phyloP scores from a whole-genome alignment of 2,329 filamentous ascomycete species.

The Paecilomyces sp. region DNA sequence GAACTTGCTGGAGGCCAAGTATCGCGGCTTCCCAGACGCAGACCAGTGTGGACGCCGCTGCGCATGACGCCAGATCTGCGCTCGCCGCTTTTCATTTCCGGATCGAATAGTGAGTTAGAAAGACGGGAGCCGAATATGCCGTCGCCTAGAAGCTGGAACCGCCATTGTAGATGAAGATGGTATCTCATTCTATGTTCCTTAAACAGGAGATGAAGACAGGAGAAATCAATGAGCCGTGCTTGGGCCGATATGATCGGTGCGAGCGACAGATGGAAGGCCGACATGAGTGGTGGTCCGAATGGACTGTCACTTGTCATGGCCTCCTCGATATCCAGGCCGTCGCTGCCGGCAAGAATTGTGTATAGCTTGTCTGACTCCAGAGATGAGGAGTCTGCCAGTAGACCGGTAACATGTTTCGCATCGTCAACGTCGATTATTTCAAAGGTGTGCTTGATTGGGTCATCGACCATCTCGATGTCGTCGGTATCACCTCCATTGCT shows the following conservation, averaged over 20 bases:
- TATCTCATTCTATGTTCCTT: conserved; percentile 61
- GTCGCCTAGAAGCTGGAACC: conserved; percentile 79
- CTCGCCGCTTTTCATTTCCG: conserved; percentile 73
- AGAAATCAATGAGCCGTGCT: conserved; percentile 67
- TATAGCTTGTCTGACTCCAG: conserved; percentile 23
- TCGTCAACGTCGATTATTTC: conserved; percentile 30
- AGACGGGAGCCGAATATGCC: conserved; percentile 75
- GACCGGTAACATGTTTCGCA: conserved; percentile 13
- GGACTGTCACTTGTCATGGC: conserved; percentile 7
- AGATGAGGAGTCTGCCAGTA: conserved; percentile 15
- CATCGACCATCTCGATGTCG: conserved; percentile 1
- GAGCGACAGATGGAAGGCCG: conserved; percentile 63
- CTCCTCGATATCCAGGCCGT: conserved; percentile 11
- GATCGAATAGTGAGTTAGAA: conserved; percentile 76
- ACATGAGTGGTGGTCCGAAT: conserved; percentile 37
- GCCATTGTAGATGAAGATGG: conserved; percentile 67
- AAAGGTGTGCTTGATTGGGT: conserved; percentile 16
- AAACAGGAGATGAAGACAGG: conserved; percentile 72
- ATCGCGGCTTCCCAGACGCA: conserved; percentile 72
- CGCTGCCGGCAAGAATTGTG: conserved; percentile 18
- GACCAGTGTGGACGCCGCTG: conserved; percentile 66
- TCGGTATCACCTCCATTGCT: neutral
- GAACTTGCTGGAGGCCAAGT: conserved; percentile 93
- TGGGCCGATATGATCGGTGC: conserved; percentile 67
- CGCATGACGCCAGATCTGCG: conserved; percentile 61